Conservation (phyloP, 495 filamentous ascomycete species). For the Aspergillus conjunctus region DNA sequence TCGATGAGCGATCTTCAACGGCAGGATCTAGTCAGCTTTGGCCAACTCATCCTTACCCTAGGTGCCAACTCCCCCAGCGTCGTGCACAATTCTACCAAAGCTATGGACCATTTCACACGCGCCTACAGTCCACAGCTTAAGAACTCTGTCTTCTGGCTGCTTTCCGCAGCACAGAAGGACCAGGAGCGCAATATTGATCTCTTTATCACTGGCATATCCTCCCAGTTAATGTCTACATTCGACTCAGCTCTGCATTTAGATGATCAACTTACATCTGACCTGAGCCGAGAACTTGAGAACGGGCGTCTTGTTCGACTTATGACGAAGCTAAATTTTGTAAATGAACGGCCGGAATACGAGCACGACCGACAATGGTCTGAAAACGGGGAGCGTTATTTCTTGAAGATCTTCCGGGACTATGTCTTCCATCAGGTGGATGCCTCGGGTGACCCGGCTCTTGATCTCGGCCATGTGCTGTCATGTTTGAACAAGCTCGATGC, state of each 20-base stretch:
- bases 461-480: slow-evolving; percentile 80
- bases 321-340: slow-evolving; percentile 80
- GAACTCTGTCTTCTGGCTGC: slow-evolving; percentile 75
- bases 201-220: slow-evolving; percentile 74
- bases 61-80: slow-evolving; percentile 64
- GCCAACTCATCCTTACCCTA: slow-evolving; percentile 77
- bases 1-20: slow-evolving; percentile 75
- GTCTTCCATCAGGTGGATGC: slow-evolving; percentile 94
- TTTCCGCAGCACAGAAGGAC: slow-evolving; percentile 53
- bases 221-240: slow-evolving; percentile 67
- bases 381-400: slow-evolving; percentile 82
- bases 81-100: slow-evolving; percentile 57
- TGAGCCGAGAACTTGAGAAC: slow-evolving; percentile 85
- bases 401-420: slow-evolving; percentile 95
- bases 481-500: slow-evolving; percentile 92
- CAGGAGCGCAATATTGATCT: slow-evolving; percentile 71
- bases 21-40: slow-evolving; percentile 85
- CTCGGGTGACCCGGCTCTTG: slow-evolving; percentile 74
- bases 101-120: slow-evolving; percentile 71
- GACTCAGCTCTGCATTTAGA: slow-evolving; percentile 74
- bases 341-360: slow-evolving; percentile 85
- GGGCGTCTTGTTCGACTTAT: slow-evolving; percentile 80
- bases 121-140: slow-evolving; percentile 73
- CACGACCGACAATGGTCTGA: slow-evolving; percentile 79
- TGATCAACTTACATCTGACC: slow-evolving; percentile 69